Percentiles rank a stretch among this genome's conserved stretches.
These are phyloP conservation scores for Ceratocystis alfenasii DNA, from an alignment of 2,329 filamentous ascomycete species.

Conservation along the genomic window DNA sequence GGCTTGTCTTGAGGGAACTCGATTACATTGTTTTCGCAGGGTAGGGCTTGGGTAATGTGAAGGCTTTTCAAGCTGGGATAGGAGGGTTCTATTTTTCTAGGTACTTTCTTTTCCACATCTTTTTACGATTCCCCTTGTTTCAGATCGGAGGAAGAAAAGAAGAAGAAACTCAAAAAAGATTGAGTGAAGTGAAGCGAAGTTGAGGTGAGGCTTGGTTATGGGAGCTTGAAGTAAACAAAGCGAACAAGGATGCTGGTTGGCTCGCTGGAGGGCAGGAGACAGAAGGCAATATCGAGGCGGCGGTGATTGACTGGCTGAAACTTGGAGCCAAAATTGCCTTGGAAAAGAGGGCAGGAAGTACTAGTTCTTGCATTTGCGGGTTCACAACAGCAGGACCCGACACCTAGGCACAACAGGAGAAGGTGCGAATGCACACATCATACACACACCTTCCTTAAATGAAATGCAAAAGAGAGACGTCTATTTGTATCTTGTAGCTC, in stretches of 20 bases:
- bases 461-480: not conserved
- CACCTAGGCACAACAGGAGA: not conserved
- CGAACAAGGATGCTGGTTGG: not conserved
- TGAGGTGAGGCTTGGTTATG: not conserved
- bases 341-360: not conserved
- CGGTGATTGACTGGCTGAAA: not conserved
- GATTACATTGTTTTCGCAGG: too few species aligned
- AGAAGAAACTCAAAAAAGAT: not conserved
- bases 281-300: not conserved
- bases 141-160: not conserved
- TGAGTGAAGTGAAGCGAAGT: not conserved
- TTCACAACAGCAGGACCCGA: not conserved
- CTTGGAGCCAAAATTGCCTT: too few species aligned
- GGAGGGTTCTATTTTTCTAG: not conserved
- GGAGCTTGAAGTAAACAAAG: not conserved
- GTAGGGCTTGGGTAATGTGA: not conserved
- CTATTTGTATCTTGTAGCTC: not conserved
- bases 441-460: not conserved
- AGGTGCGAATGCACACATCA: not conserved
- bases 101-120: not conserved
- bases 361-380: not conserved
- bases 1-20: too few species aligned
- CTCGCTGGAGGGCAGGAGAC: not conserved
- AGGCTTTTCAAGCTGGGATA: not conserved
- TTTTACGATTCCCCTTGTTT: slow-evolving; percentile 2